Evolutionary conservation across 164 flowering plant genomes (phyloP).

Genomic region (Aristolochia californica): DNA sequence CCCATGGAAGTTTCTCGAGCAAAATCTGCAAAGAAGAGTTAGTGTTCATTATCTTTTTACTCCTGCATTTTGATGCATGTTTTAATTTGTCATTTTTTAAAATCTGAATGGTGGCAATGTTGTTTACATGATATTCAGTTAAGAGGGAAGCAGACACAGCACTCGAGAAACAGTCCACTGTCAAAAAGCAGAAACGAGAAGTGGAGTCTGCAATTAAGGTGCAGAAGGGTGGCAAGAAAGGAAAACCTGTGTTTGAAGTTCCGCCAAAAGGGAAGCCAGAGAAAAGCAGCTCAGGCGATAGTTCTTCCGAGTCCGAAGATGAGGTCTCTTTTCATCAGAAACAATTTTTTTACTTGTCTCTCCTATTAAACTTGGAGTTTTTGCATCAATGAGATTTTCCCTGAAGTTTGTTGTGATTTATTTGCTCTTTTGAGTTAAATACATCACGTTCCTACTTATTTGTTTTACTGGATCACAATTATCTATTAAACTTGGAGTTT

Average conservation of each 20-base stretch:
- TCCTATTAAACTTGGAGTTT: no score
- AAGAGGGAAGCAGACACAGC: conserved; percentile 56
- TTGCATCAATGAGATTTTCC: no score
- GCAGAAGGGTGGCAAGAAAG: conserved; percentile 19
- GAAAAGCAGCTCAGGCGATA: conserved; percentile 34
- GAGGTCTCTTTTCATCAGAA: conserved; percentile 6
- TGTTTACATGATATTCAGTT: conserved; percentile 7
- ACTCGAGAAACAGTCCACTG: conserved; percentile 26
- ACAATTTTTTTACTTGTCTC: not conserved
- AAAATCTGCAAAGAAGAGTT: conserved; percentile 8
- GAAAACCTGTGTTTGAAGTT: conserved; percentile 4
- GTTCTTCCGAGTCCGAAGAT: conserved; percentile 36
- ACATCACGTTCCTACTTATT: no score
- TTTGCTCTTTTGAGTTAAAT: no score
- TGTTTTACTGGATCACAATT: no score
- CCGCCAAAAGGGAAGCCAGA: conserved; percentile 25
- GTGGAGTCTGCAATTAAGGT: conserved; percentile 21
- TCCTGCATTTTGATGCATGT: not conserved
- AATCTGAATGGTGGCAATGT: no score
- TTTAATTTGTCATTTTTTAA: no score
- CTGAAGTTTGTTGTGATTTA: no score
- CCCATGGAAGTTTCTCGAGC: conserved; percentile 7
- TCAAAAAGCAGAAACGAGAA: conserved; percentile 48
- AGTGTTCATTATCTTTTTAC: not conserved
- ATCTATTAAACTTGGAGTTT: no score